Base-by-base conservation (phyloP, 345 rosid species). In the Linum tenue region DNA sequence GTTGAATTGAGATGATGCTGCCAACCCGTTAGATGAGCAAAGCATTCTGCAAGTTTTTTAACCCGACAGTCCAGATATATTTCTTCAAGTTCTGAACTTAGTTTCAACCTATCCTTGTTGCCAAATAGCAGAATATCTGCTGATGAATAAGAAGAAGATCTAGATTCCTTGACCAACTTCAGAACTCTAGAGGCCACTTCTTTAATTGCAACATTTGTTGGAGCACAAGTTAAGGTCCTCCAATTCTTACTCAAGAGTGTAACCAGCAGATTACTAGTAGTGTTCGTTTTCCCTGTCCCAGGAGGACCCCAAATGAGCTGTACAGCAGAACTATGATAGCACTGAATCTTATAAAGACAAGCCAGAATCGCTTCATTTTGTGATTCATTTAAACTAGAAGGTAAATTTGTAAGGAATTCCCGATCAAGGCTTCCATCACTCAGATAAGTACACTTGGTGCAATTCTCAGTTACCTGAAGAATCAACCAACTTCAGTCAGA, bases 61-160 rank as follows among this genome's bases (percentile, higher is more conserved):
- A 76, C 64, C n/a, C 88, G 84, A 66, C 70, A 48, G 55, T 81
- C 85, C 69, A 84, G 56, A 65, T 59, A 80, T 60, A 84, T 69
- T 31, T 80, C 76, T 56, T 72, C 66, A 6, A 73, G 59, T 37
- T 69, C 82, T 0, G 72, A 59, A 65, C 37, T 61, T 37, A 74
- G 59, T 10, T 74, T 74, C 6, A 78, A 78, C 59, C 83, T 41
- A 50, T 76, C 81, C 48, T 74, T 73, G 60, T 66, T 82, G 55
- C 86, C 86, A 59, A 76, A 79, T 7, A 81, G 56, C 11, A 83
- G 73, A 67, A 81, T 64, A 58, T 79, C 77, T 9, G 76, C 76
- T 57, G 73, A 15, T 35, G 70, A 59, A 68, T 37, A 56, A 62
- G 11, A 62, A 61, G 50, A 5, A 39, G 3, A 4, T 16, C 9